phyloP scores from a whole-genome alignment of 163 green algal genomes.

The Coccomyxa subellipsoidea region DNA sequence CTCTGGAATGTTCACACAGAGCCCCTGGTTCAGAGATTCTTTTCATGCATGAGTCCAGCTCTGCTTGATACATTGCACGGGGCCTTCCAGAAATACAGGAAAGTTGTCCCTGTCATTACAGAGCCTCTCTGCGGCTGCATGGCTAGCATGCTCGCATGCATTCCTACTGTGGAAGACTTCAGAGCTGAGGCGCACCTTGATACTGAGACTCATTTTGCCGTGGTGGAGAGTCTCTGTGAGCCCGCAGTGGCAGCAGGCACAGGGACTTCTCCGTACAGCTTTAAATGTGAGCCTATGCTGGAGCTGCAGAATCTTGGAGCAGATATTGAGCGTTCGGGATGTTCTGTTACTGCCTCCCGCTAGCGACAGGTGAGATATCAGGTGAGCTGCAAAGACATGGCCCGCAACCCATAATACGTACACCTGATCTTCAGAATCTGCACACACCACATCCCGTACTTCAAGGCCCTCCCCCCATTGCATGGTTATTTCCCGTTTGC shows the following conservation, averaged over 20 bases:
- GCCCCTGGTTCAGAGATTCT: too few relatives aligned
- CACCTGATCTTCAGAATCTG: not conserved
- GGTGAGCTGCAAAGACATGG: not conserved
- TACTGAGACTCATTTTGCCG: not conserved
- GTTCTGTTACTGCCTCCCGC: not conserved
- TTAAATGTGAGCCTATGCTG: not conserved
- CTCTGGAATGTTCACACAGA: too few relatives aligned
- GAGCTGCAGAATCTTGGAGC: not conserved
- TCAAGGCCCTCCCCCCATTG: too few relatives aligned
- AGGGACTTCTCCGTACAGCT: not conserved
- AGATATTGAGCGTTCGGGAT: not conserved
- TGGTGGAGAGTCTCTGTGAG: not conserved
- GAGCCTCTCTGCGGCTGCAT: too few relatives aligned
- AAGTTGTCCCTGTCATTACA: too few relatives aligned
- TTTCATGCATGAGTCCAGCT: too few relatives aligned
- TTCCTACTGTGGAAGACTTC: too few relatives aligned
- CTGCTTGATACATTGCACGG: too few relatives aligned
- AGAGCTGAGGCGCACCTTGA: not conserved
- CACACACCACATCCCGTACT: too few relatives aligned
- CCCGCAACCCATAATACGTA: not conserved
- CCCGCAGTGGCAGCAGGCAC: not conserved
- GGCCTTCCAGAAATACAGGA: too few relatives aligned
- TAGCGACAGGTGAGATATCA: not conserved
- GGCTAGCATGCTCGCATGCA: too few relatives aligned
- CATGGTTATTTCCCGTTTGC: too few relatives aligned